Conservation (phyloP, 176 grass and related monocot species). For the Oryza officinalis region DNA sequence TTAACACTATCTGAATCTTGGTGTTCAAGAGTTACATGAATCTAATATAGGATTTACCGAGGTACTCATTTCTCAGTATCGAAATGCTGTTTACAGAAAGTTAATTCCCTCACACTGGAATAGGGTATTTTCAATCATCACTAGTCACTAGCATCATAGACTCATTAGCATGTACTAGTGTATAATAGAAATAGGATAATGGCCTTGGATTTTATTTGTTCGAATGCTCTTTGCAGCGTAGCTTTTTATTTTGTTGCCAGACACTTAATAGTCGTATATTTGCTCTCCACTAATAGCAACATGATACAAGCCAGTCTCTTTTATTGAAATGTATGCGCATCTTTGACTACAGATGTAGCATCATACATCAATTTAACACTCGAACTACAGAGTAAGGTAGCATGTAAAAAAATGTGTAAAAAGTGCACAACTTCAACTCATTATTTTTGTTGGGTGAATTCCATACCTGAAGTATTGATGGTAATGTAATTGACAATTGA, state of each 20-base stretch:
- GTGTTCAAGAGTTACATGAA: neutral
- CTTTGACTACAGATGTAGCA: neutral
- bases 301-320: neutral
- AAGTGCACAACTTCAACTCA: neutral
- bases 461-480: neutral
- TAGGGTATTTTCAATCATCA: neutral
- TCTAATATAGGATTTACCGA: neutral
- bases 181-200: neutral
- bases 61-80: neutral
- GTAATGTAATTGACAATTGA: neutral
- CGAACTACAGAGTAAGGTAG: neutral
- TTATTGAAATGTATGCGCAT: neutral
- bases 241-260: neutral
- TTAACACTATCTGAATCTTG: neutral
- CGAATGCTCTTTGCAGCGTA: neutral
- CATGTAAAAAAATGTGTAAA: neutral
- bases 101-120: neutral
- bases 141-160: neutral
- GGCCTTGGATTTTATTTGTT: neutral
- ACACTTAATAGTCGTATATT: neutral
- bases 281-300: neutral
- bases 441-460: neutral
- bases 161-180: neutral
- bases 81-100: neutral
- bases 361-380: neutral